Conservation (phyloP, 139 green algal species). For the Marvania coccoides region DNA sequence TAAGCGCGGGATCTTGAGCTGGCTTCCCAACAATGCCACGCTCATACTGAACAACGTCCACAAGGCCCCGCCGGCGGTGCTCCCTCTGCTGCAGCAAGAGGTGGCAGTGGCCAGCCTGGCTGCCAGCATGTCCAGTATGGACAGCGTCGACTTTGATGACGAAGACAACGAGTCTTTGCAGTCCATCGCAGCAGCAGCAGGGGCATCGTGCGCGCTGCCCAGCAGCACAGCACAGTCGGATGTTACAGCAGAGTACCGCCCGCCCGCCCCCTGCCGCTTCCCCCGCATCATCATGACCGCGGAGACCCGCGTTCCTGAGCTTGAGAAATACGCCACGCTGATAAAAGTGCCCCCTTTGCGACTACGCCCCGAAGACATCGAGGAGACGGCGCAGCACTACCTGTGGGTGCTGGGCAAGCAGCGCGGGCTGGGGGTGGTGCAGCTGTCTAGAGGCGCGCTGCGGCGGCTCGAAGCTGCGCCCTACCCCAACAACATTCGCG, state of each 20-base stretch:
- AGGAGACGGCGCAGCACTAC: conserved; percentile 44
- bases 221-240: too few relatives aligned
- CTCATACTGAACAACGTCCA: conserved; percentile 65
- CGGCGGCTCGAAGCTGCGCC: conserved; percentile 46
- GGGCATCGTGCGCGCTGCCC: too few relatives aligned
- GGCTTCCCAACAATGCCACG: conserved; percentile 39
- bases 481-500: conserved; percentile 61
- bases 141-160: neutral
- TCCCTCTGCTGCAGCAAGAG: conserved; percentile 8
- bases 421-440: conserved; percentile 2
- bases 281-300: conserved; percentile 39
- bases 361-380: conserved; percentile 54
- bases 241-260: too few relatives aligned
- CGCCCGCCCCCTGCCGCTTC: neutral
- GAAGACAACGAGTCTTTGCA: neutral
- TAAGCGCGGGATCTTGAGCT: conserved; percentile 46
- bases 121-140: neutral
- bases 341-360: conserved; percentile 67
- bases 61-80: conserved; percentile 19
- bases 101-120: neutral
- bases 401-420: conserved; percentile 21
- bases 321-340: conserved; percentile 28
- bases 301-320: conserved; percentile 22
- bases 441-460: conserved; percentile 46
- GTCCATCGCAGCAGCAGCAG: too few relatives aligned